Evolutionary conservation across 108 stramenopile genomes (phyloP).

Genomic region (Cyclostephanos tholiformis): DNA sequence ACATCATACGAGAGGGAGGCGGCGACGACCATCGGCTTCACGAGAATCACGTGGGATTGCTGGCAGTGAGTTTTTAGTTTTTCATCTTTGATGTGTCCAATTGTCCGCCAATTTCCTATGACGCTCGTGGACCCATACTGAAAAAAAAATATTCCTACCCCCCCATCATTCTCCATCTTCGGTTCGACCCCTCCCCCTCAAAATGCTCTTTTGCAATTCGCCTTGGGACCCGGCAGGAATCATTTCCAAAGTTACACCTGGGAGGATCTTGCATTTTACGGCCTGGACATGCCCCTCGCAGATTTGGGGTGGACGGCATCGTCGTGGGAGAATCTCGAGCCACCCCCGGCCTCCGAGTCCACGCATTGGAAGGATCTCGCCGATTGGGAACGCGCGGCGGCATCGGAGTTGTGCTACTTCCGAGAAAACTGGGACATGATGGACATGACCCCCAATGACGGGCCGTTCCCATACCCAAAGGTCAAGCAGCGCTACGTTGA

Average conservation of each 20-base stretch:
- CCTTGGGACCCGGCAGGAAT: neutral
- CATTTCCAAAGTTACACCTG: slow-evolving; percentile 38
- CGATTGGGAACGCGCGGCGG: slow-evolving; percentile 22
- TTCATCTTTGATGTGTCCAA: too few relatives aligned
- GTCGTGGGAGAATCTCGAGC: slow-evolving; percentile 33
- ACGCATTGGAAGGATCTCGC: slow-evolving; percentile 28
- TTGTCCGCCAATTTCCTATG: too few relatives aligned
- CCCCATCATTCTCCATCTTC: neutral
- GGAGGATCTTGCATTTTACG: slow-evolving; percentile 23
- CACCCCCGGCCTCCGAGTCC: slow-evolving; percentile 15
- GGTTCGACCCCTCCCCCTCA: neutral
- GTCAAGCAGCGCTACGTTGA: slow-evolving; percentile 21
- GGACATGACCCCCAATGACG: slow-evolving; percentile 30
- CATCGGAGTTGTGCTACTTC: slow-evolving; percentile 42
- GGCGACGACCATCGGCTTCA: slow-evolving; percentile 3
- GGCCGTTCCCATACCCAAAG: slow-evolving; percentile 26
- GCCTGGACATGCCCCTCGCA: slow-evolving; percentile 8
- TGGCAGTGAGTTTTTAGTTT: slow-evolving; percentile 18
- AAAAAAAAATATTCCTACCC: neutral
- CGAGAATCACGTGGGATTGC: slow-evolving; percentile 34
- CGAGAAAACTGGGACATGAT: slow-evolving; percentile 40
- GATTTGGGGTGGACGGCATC: slow-evolving; percentile 29
- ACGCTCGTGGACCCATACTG: neutral
- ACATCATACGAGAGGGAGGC: slow-evolving; percentile 13
- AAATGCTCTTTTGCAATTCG: neutral